Evolutionary conservation across 2,329 filamentous ascomycete species (phyloP).

Genomic region (Aspergillus quadricinctus): DNA sequence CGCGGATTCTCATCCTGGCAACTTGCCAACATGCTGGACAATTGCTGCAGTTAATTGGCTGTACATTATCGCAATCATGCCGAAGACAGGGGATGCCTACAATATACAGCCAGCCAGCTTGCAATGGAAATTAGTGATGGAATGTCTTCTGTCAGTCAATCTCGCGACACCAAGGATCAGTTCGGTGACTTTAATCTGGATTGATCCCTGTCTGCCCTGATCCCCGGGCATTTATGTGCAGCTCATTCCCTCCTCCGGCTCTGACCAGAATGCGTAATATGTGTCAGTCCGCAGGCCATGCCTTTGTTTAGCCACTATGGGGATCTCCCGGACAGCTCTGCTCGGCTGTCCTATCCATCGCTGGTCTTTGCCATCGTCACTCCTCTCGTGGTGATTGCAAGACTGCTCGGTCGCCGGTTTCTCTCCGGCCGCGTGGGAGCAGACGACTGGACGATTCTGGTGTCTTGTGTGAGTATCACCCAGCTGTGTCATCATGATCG

Average conservation of each 20-base stretch:
- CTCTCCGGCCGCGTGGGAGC: conserved; percentile 13
- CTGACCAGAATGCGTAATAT: not conserved
- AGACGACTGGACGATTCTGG: conserved; percentile 19
- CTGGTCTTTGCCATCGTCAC: conserved; percentile 19
- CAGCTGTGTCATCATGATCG: not conserved
- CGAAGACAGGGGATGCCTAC: not conserved
- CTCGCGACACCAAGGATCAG: not conserved
- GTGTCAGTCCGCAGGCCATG: conserved; percentile 3
- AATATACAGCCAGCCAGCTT: not conserved
- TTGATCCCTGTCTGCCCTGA: not conserved
- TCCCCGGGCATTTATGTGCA: not conserved
- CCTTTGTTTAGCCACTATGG: conserved; percentile 21
- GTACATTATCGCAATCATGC: not conserved
- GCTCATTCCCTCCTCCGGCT: not conserved
- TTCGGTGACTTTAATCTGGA: too few species aligned
- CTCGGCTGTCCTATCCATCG: conserved; percentile 11
- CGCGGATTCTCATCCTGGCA: not conserved
- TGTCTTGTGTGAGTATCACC: conserved; percentile 7
- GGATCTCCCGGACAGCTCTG: conserved; percentile 17
- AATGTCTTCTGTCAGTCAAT: not conserved
- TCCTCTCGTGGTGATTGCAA: conserved; percentile 14
- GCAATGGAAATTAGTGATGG: not conserved
- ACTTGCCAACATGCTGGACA: too few species aligned
- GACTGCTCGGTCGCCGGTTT: conserved; percentile 12
- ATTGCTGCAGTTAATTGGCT: too few species aligned